Conservation (phyloP, 176 grass and related monocot species). For the Cymbopogon citratus region DNA sequence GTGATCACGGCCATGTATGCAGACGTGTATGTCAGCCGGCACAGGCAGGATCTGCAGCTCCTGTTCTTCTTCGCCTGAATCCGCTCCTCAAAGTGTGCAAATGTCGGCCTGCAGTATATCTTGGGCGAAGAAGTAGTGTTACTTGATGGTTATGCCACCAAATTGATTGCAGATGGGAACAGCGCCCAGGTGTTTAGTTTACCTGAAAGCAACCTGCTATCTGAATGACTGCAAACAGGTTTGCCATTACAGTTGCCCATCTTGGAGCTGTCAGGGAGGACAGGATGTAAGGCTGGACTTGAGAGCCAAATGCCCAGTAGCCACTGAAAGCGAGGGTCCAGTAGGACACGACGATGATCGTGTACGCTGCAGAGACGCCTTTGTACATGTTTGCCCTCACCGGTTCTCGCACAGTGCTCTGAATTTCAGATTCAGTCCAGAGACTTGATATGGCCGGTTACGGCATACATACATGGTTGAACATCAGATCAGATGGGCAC, state of each 20-base stretch:
- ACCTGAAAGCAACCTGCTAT: constrained; percentile 90
- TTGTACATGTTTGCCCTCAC: constrained; percentile 66
- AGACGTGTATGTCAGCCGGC: constrained; percentile 48
- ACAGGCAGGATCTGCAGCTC: constrained; percentile 18
- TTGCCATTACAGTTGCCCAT: constrained; percentile 77
- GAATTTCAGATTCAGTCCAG: not conserved
- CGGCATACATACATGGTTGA: not conserved
- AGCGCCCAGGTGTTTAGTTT: not conserved
- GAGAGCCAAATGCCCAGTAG: constrained; percentile 74
- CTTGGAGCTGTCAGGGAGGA: constrained; percentile 62
- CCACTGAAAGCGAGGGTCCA: constrained; percentile 68
- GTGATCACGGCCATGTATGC: constrained; percentile 47
- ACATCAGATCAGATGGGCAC: constrained; percentile 17
- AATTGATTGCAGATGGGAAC: not conserved
- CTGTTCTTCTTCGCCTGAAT: constrained; percentile 8
- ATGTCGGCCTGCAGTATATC: constrained; percentile 85
- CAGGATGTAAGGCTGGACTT: constrained; percentile 64
- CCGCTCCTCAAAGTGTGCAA: constrained; percentile 41
- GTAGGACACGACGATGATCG: constrained; percentile 57
- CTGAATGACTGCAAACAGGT: constrained; percentile 82
- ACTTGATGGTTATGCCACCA: not conserved
- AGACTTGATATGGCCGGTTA: not conserved
- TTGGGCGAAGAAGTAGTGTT: constrained; percentile 24
- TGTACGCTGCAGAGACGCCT: constrained; percentile 53
- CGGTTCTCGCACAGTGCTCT: constrained; percentile 60